Percentiles rank a stretch among this genome's conserved stretches.
Evolutionary conservation across 768 basidiomycete genomes (phyloP).

Genomic region (Calocera cornea): DNA sequence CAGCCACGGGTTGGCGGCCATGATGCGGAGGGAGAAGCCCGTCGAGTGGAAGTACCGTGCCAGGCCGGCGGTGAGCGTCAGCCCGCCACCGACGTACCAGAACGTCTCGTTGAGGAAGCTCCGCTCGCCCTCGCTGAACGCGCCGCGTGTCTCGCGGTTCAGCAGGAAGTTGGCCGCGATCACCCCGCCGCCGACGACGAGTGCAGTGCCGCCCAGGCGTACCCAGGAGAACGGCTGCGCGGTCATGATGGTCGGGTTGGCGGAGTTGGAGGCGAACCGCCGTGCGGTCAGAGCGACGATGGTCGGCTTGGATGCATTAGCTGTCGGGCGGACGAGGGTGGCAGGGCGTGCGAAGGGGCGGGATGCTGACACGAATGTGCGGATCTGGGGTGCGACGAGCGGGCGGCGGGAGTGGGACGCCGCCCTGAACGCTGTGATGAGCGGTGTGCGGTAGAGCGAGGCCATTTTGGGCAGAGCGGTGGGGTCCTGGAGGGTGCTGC

Average conservation of each 20-base stretch:
- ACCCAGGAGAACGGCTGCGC: slow-evolving; percentile 4
- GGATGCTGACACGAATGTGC: neutral
- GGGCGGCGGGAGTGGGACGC: neutral
- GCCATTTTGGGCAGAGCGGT: neutral
- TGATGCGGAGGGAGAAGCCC: slow-evolving; percentile 54
- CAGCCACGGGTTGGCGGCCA: slow-evolving; percentile 77
- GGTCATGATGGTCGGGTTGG: neutral
- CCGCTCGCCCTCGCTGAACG: slow-evolving; percentile 46
- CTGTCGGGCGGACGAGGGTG: neutral
- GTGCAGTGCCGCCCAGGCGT: neutral
- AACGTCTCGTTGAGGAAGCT: slow-evolving; percentile 64
- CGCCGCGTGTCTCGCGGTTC: slow-evolving; percentile 67
- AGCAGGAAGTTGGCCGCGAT: slow-evolving; percentile 49
- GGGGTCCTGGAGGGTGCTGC: neutral
- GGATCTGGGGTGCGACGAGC: neutral
- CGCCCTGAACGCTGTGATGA: neutral
- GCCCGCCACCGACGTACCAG: slow-evolving; percentile 71
- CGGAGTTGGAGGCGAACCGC: neutral
- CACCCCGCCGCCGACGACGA: slow-evolving; percentile 45
- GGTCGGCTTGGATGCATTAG: neutral
- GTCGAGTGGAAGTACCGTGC: slow-evolving; percentile 65
- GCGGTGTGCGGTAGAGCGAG: neutral
- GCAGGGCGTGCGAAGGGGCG: neutral
- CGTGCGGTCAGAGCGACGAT: neutral
- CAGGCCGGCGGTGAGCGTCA: slow-evolving; percentile 60